phyloP scores from a whole-genome alignment of 1,284 basidiomycete genomes.

The Tilletia indica region DNA sequence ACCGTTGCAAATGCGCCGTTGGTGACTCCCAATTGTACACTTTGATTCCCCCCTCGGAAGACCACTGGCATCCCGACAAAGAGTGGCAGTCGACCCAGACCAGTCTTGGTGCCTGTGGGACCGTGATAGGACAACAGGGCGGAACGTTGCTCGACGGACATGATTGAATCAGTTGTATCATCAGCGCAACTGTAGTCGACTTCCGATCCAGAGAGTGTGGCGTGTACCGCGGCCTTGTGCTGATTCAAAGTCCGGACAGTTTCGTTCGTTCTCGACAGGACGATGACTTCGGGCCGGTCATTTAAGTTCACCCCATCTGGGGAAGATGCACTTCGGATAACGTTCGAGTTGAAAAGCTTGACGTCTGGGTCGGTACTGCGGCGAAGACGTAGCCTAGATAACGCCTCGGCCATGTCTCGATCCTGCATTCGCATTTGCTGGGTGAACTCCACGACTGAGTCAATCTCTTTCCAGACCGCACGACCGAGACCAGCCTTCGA shows the following conservation, averaged over 20 bases:
- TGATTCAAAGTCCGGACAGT: background rate
- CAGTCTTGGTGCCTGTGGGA: too few species aligned
- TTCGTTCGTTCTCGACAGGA: background rate
- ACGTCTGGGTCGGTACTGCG: too few species aligned
- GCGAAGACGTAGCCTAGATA: background rate
- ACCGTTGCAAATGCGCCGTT: background rate
- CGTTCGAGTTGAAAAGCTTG: too few species aligned
- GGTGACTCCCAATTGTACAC: background rate
- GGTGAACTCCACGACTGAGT: background rate
- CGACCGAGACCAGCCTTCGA: background rate
- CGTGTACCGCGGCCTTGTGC: background rate
- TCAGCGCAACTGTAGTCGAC: background rate
- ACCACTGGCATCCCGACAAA: conserved; percentile 3
- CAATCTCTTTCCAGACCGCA: background rate
- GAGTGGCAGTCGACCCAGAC: background rate
- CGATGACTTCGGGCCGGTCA: background rate
- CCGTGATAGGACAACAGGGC: background rate
- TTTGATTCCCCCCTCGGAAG: background rate
- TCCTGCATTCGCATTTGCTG: conserved; percentile 6
- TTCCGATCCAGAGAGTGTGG: too few species aligned
- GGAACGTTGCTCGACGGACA: background rate
- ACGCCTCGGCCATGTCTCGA: background rate
- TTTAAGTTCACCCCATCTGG: background rate
- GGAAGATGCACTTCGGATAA: background rate
- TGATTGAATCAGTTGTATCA: background rate